Evolutionary conservation across 768 basidiomycete species (phyloP).

Genomic region (Lactarius akahatsu): DNA sequence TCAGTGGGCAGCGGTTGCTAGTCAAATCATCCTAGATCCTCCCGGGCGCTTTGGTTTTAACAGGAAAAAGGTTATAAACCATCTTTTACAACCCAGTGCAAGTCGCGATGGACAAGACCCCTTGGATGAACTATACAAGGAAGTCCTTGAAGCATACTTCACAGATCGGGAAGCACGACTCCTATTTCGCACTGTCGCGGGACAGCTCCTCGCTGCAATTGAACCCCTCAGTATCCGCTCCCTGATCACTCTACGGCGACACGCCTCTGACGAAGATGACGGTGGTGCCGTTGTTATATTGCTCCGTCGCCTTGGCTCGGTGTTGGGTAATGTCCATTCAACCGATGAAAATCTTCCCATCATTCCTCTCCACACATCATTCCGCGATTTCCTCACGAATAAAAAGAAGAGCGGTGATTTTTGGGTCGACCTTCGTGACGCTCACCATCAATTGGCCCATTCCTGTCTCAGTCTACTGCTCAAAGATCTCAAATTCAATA

Average conservation of each 20-base stretch:
- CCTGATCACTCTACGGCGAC: not conserved
- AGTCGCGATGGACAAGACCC: not conserved
- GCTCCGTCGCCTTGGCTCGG: not conserved
- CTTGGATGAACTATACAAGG: not conserved
- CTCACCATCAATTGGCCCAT: constrained; percentile 4
- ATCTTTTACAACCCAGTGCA: not conserved
- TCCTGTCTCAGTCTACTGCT: not conserved
- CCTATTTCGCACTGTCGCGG: not conserved
- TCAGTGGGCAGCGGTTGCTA: constrained; percentile 9
- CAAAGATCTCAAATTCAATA: not conserved
- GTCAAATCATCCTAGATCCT: not conserved
- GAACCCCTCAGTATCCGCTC: not conserved
- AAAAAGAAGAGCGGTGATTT: not conserved
- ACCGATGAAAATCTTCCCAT: not conserved
- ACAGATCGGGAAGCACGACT: not conserved
- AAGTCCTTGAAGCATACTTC: constrained; percentile 1
- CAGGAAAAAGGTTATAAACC: not conserved
- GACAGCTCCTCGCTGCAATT: constrained; percentile 1
- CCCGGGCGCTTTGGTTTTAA: not conserved
- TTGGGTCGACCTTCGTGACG: not conserved
- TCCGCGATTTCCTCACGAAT: not conserved
- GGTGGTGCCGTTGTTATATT: not conserved
- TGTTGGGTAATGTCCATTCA: constrained; percentile 4
- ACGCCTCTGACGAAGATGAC: not conserved
- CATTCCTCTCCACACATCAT: not conserved